Conservation (phyloP, 371 early-diverging fungal genomes). For the Actinomortierella wolfii region DNA sequence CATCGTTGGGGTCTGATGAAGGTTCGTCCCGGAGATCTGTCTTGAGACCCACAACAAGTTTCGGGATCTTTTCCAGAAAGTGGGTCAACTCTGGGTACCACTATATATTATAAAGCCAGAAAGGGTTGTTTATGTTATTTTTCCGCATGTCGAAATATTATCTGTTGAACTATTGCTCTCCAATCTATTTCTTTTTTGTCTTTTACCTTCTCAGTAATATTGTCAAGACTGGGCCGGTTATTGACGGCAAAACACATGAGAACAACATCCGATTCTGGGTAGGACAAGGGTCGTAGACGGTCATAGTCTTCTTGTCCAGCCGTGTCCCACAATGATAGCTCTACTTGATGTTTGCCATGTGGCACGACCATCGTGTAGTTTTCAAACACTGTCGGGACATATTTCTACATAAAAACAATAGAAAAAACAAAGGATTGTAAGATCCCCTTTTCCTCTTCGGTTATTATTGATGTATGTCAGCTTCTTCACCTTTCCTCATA, state of each 20-base stretch:
- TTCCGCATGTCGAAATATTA: slow-evolving; percentile 4
- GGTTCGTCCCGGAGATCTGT: slow-evolving; percentile 73
- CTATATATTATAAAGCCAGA: slow-evolving; percentile 28
- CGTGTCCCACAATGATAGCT: slow-evolving; percentile 66
- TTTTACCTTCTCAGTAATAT: slow-evolving; percentile 69
- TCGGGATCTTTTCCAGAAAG: slow-evolving; percentile 83
- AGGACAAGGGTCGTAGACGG: slow-evolving; percentile 85
- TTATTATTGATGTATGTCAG: slow-evolving; percentile 48
- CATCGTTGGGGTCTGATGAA: not conserved
- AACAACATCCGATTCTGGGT: slow-evolving; percentile 89
- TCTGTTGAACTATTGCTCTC: no score
- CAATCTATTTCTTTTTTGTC: not conserved
- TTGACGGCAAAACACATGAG: slow-evolving; percentile 85
- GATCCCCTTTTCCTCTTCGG: no score
- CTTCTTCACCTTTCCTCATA: slow-evolving; percentile 7
- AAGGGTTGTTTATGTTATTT: not conserved
- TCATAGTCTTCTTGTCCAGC: slow-evolving; percentile 92
- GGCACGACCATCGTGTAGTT: slow-evolving; percentile 57
- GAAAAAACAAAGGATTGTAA: not conserved
- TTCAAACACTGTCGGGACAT: slow-evolving; percentile 79
- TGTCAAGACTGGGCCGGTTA: slow-evolving; percentile 81
- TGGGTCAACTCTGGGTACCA: slow-evolving; percentile 88
- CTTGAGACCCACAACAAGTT: slow-evolving; percentile 90
- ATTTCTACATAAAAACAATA: slow-evolving; percentile 49
- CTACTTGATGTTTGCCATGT: slow-evolving; percentile 54